Evolutionary conservation across 768 basidiomycete genomes (phyloP).

Genomic region (Lentinula aciculospora): DNA sequence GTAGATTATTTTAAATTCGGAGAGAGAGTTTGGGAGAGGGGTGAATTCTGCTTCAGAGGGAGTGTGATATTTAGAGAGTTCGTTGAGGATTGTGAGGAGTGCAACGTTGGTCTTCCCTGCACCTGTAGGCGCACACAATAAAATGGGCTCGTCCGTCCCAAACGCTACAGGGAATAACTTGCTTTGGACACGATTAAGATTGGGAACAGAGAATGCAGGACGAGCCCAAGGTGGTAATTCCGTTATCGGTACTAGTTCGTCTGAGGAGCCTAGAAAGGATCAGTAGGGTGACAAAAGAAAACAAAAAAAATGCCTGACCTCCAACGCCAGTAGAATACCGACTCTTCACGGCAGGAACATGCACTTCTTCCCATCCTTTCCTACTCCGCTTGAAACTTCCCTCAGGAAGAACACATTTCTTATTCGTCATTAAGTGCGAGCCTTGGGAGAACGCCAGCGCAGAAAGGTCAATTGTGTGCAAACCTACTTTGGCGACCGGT

Average conservation of each 20-base stretch:
- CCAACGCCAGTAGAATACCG: not conserved
- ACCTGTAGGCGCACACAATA: conserved; percentile 97
- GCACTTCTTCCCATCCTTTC: conserved; percentile 98
- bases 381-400: conserved; percentile 95
- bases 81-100: conserved; percentile 90
- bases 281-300: too few relatives aligned
- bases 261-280: too few relatives aligned
- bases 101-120: conserved; percentile 99
- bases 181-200: conserved; percentile 89
- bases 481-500: conserved; percentile 26
- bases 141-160: conserved; percentile 88
- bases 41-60: conserved; percentile 75
- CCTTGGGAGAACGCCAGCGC: conserved; percentile 96
- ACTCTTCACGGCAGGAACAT: conserved; percentile 89
- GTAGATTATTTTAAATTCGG: conserved; percentile 94
- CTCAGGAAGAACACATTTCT: conserved; percentile 95
- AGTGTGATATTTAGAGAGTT: conserved; percentile 75
- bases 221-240: conserved; percentile 83
- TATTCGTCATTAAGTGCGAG: conserved; percentile 97
- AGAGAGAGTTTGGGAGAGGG: conserved; percentile 42
- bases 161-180: conserved; percentile 91
- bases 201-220: conserved; percentile 77
- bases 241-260: conserved; percentile 67
- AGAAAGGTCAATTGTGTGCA: conserved; percentile 80
- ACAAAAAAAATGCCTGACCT: too few relatives aligned